Conservation (phyloP, 164 flowering plant genomes). For the Magnolia changhungtana region DNA sequence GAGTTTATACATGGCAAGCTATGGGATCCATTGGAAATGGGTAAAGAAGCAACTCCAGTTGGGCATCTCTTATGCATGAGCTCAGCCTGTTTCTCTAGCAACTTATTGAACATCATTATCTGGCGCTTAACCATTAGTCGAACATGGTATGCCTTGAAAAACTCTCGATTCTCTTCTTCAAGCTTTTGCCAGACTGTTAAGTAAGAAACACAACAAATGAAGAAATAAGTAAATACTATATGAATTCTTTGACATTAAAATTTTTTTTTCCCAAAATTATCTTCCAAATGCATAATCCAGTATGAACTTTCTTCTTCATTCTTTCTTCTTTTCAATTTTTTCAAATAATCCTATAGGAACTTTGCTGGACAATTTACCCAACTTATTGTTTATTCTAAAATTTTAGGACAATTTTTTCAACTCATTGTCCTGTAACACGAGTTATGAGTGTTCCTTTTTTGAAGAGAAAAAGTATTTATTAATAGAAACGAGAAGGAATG, state of each 20-base stretch:
- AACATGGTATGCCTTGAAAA: conserved; percentile 69
- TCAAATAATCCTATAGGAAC: no score
- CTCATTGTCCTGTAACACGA: no score
- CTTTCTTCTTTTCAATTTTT: no score
- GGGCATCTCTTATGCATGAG: conserved; percentile 58
- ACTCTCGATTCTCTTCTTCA: conserved; percentile 75
- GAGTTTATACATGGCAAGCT: conserved; percentile 47
- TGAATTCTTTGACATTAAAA: not conserved
- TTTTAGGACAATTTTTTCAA: no score
- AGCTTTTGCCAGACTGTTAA: conserved; percentile 79
- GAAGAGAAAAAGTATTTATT: no score
- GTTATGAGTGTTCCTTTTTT: no score
- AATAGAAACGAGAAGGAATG: no score
- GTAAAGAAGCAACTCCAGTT: conserved; percentile 37
- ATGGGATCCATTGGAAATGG: conserved; percentile 69
- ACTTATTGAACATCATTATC: conserved; percentile 57
- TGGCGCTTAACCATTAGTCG: conserved; percentile 70
- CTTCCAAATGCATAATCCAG: not conserved
- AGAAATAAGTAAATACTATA: no score
- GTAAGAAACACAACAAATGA: not conserved
- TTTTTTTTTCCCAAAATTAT: no score
- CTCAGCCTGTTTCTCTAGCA: conserved; percentile 64
- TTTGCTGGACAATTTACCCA: no score
- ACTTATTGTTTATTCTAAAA: no score
- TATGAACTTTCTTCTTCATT: no score